A percentile compares a stretch with the other conserved stretches of the same genome.
phyloP scores from a whole-genome alignment of 2,329 filamentous ascomycete genomes.

The Fusarium decemcellulare region DNA sequence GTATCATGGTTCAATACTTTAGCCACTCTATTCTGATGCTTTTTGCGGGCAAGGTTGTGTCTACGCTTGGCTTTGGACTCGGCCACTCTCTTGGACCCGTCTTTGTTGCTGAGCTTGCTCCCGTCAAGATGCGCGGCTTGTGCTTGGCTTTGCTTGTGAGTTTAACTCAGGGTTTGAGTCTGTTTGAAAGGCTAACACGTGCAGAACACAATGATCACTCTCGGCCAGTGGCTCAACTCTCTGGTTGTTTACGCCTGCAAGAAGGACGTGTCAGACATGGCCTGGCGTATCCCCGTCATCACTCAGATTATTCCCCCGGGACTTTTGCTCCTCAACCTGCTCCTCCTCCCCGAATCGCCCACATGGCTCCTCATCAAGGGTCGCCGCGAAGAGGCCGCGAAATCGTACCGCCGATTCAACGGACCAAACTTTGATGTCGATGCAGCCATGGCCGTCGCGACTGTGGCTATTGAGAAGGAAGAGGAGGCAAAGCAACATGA shows the following conservation, averaged over 20 bases:
- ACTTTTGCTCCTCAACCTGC: constrained; percentile 33
- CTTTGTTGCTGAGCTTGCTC: constrained; percentile 51
- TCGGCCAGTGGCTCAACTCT: constrained; percentile 49
- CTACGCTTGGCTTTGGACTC: constrained; percentile 49
- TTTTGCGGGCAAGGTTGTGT: constrained; percentile 49
- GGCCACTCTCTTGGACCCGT: constrained; percentile 51
- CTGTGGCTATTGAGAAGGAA: constrained; percentile 42
- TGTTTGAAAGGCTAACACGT: neutral
- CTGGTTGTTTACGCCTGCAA: constrained; percentile 43
- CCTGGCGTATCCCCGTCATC: constrained; percentile 50
- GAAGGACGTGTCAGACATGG: constrained; percentile 37
- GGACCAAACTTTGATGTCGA: constrained; percentile 46
- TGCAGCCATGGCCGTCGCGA: constrained; percentile 28
- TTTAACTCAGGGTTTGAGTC: neutral
- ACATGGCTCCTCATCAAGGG: constrained; percentile 30
- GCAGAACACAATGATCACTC: constrained; percentile 51
- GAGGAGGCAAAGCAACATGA: constrained; percentile 41
- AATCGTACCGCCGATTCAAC: constrained; percentile 42
- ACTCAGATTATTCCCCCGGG: constrained; percentile 48
- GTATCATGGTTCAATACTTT: constrained; percentile 47
- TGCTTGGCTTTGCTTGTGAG: constrained; percentile 47
- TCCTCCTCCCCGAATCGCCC: constrained; percentile 29
- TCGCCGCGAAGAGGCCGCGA: constrained; percentile 28
- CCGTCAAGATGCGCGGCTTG: constrained; percentile 48
- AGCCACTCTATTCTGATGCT: constrained; percentile 41